Evolutionary conservation across 2,329 filamentous ascomycete genomes (phyloP), one percentile per base, ranked within the genome.

Genomic region (Colletotrichum sp.): DNA sequence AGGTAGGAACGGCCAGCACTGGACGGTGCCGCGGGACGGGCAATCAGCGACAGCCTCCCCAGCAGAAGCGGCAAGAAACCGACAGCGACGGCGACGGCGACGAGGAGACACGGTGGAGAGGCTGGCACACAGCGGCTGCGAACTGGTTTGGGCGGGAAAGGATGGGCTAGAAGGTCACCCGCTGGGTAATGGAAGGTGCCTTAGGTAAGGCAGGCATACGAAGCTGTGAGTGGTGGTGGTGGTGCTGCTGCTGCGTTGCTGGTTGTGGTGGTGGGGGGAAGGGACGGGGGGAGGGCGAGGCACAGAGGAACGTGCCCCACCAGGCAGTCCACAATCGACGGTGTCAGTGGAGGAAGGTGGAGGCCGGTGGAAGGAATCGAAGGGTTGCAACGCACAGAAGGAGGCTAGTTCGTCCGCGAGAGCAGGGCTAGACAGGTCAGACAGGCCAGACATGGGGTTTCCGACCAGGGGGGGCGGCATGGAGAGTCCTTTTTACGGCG

Each of bases 301-400:
- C 33, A 47, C 33, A 33, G 47, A 66, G 38, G 67, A 73, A 58
- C 34, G 61, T 38, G 33, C 34, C 61, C 72, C 69, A 74, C 72
- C 57, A 38, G 21, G 27, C 54, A 63, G 43, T 58, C 72, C 72
- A 72, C 62, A 66, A 58, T 64, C 47, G 62, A 71, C 68, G 57
- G 68, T 73, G 68, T 63, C 57, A 73, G 72, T 73, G 71, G 66
- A 73, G 66, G 36, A 61, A 65, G 59, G 70, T 70, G 70, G 68
- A 70, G 67, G 57, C 34, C 55, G 62, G 55, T 63, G 71, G 71
- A 73, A 74, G 72, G 72, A 73, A 72, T 73, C 72, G 72, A 73
- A 73, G 72, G 72, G 72, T 72, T 74, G 72, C 69, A 74, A 34
- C 34, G 69, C 72, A 72, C 72, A 74, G 72, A 74, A 74, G 62